Evolutionary conservation across 768 basidiomycete genomes (phyloP).

Genomic region (Harrya chromipes): DNA sequence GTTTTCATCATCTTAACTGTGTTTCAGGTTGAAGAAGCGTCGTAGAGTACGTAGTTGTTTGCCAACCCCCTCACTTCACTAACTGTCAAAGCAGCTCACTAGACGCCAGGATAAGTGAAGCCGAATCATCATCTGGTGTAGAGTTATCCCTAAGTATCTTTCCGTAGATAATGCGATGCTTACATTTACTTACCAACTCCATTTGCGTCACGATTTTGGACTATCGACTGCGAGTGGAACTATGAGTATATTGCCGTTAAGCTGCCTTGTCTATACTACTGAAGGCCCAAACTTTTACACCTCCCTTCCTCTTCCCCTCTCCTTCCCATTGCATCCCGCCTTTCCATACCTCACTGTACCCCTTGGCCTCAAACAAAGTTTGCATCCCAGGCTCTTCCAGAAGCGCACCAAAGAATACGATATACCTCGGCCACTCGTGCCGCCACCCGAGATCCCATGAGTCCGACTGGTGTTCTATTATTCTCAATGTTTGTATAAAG

Average conservation of each 20-base stretch:
- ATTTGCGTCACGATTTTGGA: neutral
- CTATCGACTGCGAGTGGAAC: too few relatives aligned
- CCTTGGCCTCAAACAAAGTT: conserved; percentile 45
- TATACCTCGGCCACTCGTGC: conserved; percentile 78
- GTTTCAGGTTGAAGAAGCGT: conserved; percentile 78
- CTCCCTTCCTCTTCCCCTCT: conserved; percentile 56
- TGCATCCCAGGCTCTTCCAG: conserved; percentile 51
- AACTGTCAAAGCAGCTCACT: conserved; percentile 39
- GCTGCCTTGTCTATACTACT: neutral
- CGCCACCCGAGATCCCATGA: conserved; percentile 43
- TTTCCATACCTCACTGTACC: conserved; percentile 65
- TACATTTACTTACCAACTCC: conserved; percentile 1
- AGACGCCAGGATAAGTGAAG: conserved; percentile 36
- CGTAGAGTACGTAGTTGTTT: conserved; percentile 60
- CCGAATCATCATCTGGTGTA: neutral
- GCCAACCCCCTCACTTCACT: conserved; percentile 8
- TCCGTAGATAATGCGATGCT: conserved; percentile 8
- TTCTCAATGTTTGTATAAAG: conserved; percentile 19
- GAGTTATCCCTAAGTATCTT: neutral
- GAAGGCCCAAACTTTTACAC: conserved; percentile 64
- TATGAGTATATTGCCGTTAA: too few relatives aligned
- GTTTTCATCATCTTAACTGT: conserved; percentile 9
- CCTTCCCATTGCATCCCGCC: conserved; percentile 77
- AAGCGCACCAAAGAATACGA: conserved; percentile 83
- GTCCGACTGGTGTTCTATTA: conserved; percentile 27